Conservation (phyloP, 352 stramenopile species). For the Phytophthora megakarya region DNA sequence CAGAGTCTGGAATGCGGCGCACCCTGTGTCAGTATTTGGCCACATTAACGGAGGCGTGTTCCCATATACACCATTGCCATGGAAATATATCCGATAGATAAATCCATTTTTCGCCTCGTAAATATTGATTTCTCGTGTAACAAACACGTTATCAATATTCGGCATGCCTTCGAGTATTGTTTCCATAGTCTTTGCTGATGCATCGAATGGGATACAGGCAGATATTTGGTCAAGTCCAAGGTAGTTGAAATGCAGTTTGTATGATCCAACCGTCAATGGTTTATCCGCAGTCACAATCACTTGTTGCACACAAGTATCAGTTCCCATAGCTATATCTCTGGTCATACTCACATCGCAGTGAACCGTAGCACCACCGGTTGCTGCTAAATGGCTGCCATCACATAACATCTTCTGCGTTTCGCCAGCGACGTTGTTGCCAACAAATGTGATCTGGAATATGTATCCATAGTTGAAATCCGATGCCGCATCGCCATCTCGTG, state of each 20-base stretch:
- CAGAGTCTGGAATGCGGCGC: conserved; percentile 61
- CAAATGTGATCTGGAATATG: conserved; percentile 75
- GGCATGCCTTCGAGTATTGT: conserved; percentile 51
- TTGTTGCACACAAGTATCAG: conserved; percentile 72
- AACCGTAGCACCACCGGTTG: conserved; percentile 44
- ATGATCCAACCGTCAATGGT: conserved; percentile 62
- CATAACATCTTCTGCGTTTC: conserved; percentile 42
- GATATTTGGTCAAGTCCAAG: conserved; percentile 41
- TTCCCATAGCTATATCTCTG: conserved; percentile 65
- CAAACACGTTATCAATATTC: conserved; percentile 81
- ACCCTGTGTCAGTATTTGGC: conserved; percentile 26
- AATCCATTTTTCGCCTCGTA: conserved; percentile 54
- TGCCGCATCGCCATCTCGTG: conserved; percentile 67
- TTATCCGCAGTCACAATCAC: conserved; percentile 67
- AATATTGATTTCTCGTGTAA: conserved; percentile 48
- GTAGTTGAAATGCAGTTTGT: conserved; percentile 55
- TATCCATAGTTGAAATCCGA: conserved; percentile 70
- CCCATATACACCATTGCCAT: conserved; percentile 68
- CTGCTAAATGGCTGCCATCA: conserved; percentile 8
- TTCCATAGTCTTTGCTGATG: conserved; percentile 53
- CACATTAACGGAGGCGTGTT: conserved; percentile 32
- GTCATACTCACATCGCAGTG: conserved; percentile 53
- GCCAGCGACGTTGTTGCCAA: conserved; percentile 68
- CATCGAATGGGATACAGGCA: conserved; percentile 72
- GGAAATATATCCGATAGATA: conserved; percentile 76